Conservation (phyloP, 2,329 filamentous ascomycete genomes). For the Diaporthe citrichinensis region DNA sequence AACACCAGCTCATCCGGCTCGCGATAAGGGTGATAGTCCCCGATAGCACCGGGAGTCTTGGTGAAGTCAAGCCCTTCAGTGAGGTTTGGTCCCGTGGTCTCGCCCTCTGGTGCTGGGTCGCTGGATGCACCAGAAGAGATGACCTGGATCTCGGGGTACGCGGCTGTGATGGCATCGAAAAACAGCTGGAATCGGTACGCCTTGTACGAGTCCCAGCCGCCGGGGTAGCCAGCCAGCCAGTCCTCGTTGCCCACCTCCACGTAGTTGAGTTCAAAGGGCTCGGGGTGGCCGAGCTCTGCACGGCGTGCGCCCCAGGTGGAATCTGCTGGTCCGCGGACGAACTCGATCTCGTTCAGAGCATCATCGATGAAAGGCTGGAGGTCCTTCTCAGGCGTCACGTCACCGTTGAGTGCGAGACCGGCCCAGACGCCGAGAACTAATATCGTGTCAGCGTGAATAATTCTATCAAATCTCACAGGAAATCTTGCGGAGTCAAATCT, state of each 20-base stretch:
- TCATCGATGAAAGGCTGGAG: constrained; percentile 70
- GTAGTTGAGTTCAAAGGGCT: constrained; percentile 72
- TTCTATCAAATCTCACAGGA: neutral
- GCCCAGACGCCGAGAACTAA: constrained; percentile 69
- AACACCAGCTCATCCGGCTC: constrained; percentile 53
- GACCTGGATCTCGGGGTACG: constrained; percentile 33
- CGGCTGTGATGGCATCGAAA: constrained; percentile 65
- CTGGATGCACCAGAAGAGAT: constrained; percentile 8
- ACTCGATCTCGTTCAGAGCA: constrained; percentile 74
- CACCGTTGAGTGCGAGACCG: constrained; percentile 68
- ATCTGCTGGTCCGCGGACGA: constrained; percentile 67
- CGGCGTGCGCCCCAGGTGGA: constrained; percentile 71
- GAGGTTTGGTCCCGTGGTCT: constrained; percentile 14
- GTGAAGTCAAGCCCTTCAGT: constrained; percentile 13
- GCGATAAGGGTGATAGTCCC: constrained; percentile 31
- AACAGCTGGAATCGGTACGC: constrained; percentile 72
- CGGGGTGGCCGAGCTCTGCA: constrained; percentile 71
- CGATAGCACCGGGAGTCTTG: constrained; percentile 11
- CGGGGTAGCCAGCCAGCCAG: constrained; percentile 66
- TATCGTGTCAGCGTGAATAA: constrained; percentile 19
- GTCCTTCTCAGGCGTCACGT: constrained; percentile 64
- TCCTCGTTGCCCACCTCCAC: constrained; percentile 80
- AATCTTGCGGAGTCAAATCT: constrained; percentile 40
- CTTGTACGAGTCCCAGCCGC: constrained; percentile 62
- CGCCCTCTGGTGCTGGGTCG: constrained; percentile 21